Evolutionary conservation across 805 yeast genomes (phyloP), one percentile per base, ranked within the genome.

Genomic region (Candida qinlingensis): DNA sequence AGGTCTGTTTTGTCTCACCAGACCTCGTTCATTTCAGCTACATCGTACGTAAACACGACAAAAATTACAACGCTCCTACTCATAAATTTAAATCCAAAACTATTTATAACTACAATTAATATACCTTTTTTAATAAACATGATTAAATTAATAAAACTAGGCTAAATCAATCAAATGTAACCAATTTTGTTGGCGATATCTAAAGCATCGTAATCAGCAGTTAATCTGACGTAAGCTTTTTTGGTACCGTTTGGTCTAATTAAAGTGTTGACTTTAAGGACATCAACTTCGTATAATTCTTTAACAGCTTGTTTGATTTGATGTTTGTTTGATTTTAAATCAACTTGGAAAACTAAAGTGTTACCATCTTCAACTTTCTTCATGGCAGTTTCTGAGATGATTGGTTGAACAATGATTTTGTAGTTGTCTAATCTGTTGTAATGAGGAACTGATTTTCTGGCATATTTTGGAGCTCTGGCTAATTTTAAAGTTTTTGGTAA

Each of bases 171-270:
- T 87, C 82, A 92, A 76, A 92, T 85, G 95, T 90, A 91, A 80
- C 99, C 99, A 73, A 92, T 94, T 81, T 94, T 89, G 96, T 91
- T 91, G 74, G 99, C 99, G 76, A 94, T 90, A 76, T 94, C 99
- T 74, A 94, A 87, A 76, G 98, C 98, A 80, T 94, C 99, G 83
- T 84, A 87, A 78, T 94, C 99, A 74, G 96, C 92, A 71, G 98
- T 89, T 75, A 94, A 87, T 82, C 96, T 89, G 73, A 94, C 92
- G 84, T 86, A 94, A 73, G 99, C 99, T 85, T 94, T 94, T 89
- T 94, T 94, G 81, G 97, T 87, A 77, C 99, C 99, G 77, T 94
- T 91, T 74, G 99, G 97, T 81, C 96, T 89, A 71, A 94, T 79
- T 75, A 94, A 82, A 66, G 99, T 94, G 92, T 94, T 91, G 72